Base-by-base conservation (phyloP, 2,329 filamentous ascomycete species). In the Aspergillus hortae region DNA sequence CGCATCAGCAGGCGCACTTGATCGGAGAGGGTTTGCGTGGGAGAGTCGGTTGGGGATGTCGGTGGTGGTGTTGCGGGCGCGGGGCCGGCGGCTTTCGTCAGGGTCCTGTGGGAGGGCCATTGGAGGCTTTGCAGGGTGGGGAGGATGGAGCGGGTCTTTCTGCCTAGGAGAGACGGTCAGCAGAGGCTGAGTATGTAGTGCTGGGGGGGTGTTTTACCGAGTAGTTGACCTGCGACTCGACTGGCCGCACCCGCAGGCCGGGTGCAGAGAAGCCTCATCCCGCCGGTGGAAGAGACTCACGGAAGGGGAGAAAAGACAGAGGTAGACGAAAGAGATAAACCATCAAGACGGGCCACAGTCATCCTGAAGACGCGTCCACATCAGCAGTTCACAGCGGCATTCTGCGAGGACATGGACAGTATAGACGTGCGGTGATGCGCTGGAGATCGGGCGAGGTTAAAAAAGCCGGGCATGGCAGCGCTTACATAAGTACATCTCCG, bases 1-100 rank as follows among this genome's bases (percentile, higher is more conserved):
- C 82, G 80, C 75, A 82, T 81, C 40, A 80, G 61, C 17, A 69
- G 64, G 45, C 73, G 74, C 57, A 77, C 66, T 49, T 70, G 62
- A 42, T 68, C 65, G 35, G 70, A 30, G 27, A 30, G 27, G 27
- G 27, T 9, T 9, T 30, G 27, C 7, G 61, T 48, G 72, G 40
- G 38, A 40, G 46, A 4, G 15, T 12, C 14, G 19, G 14, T 23
- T 7, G n/a, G 36, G 36, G 25, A 21, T 23, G 21, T 15, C 32
- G 23, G 35, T 55, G 41, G 30, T 15, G 32, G 19, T 43, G 27
- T 52, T 42, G 43, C 36, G 41, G 35, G 14, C 14, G 14, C 35
- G 35, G 35, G 14, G 35, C 15, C 15, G 14, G 35, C 35, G 40
- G 25, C 45, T 33, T 56, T 49, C 54, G 51, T 61, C 51, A 52